Base-by-base conservation (phyloP, 2,329 filamentous ascomycete species). In the Lasiodiplodia sp. region DNA sequence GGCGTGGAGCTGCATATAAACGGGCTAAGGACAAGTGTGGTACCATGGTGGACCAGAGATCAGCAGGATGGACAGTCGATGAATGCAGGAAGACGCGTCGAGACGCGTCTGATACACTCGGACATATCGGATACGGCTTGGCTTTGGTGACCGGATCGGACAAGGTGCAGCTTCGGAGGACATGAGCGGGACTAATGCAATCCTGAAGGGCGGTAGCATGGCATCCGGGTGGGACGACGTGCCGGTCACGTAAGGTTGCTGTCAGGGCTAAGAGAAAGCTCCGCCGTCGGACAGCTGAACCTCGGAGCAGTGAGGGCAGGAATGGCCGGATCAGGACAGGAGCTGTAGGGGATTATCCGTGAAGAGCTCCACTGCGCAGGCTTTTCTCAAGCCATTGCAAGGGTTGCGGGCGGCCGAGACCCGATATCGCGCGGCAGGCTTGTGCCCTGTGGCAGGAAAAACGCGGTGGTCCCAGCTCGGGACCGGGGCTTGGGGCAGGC, bases 381-480 rank as follows among this genome's bases (percentile, higher is more conserved):
- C 60, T 64, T 64, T 64, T 49, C 16, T 21, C 60, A 52, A 47
- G 44, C 60, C 40, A 49, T 31, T 37, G 60, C 60, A 49, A 37
- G 28, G 28, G 47, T 21, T n/a, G 6, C 16, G 40, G 47, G 44
- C 31, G 53, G 65, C 65, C 55, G 55, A 49, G 65, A 56, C 53
- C 65, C 25, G 51, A 58, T 66, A 52, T 56, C 21, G 49, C 57
- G 57, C 57, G 34, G 55, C 23, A 40, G 18, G 55, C 55, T 57
- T 34, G 55, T 21, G 23, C 23, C 6, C 49, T 60, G 37, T 25
- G 18, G 58, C 31, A 47, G 28, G 44, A 16, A 31, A 23, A 38
- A 51, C 65, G 55, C 65, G 65, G 65, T 67, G 65, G 65, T 60
- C 65, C 55, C 25, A 31, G 65, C 65, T 21, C 47, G 10, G 44